A percentile compares a stretch with the other conserved stretches of the same genome.
Conservation (phyloP, 345 rosid genomes). For the Microthlaspi erraticum region DNA sequence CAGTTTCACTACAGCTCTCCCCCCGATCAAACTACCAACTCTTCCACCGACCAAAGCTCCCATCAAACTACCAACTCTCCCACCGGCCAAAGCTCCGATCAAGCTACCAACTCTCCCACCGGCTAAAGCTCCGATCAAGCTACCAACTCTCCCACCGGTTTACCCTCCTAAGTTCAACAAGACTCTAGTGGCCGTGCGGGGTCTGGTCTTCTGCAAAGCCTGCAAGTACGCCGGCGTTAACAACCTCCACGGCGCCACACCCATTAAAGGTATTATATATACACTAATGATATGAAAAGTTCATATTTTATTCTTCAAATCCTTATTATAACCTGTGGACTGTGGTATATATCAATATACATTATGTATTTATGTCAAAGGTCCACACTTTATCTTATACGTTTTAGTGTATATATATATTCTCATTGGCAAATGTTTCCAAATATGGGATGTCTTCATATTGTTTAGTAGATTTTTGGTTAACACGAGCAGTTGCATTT, state of each 20-base stretch:
- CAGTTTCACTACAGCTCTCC: constrained; percentile 41
- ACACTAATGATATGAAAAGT: background rate
- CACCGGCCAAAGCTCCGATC: constrained; percentile 38
- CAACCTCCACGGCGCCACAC: constrained; percentile 68
- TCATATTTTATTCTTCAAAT: background rate
- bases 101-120: constrained; percentile 33
- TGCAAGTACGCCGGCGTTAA: constrained; percentile 73
- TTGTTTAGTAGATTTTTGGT: too few species aligned
- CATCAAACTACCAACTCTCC: constrained; percentile 40
- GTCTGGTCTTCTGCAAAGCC: constrained; percentile 79
- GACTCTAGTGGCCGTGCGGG: constrained; percentile 69
- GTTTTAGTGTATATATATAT: too few species aligned
- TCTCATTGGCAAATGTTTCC: too few species aligned
- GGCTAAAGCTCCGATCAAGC: constrained; percentile 29
- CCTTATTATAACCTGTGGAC: too few species aligned
- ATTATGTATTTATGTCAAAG: too few species aligned
- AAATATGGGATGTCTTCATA: too few species aligned
- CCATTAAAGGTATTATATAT: constrained; percentile 56
- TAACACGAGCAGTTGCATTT: too few species aligned
- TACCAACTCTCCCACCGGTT: constrained; percentile 48
- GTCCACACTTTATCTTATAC: too few species aligned
- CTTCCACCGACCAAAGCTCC: constrained; percentile 19
- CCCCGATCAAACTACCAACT: constrained; percentile 24
- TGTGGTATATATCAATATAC: too few species aligned
- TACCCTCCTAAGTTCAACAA: constrained; percentile 46